These are phyloP conservation scores for Coemansia sp. DNA, from an alignment of 192 early-diverging fungal species.

Conservation along the genomic window DNA sequence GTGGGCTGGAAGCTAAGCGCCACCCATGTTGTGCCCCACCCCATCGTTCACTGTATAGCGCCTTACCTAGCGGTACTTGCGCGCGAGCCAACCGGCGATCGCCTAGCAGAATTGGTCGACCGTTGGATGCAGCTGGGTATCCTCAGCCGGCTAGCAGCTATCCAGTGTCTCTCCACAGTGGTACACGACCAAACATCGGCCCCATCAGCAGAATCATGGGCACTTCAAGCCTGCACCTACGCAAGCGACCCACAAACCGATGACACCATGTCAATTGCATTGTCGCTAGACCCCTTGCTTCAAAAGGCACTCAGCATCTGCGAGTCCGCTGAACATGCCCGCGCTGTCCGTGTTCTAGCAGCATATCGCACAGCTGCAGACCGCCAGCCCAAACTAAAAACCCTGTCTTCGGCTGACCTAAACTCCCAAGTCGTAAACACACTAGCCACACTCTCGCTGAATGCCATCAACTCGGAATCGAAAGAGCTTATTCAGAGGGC, in stretches of 20 bases:
- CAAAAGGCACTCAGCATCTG: neutral
- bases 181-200: neutral
- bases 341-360: neutral
- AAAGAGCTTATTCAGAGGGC: conserved; percentile 1
- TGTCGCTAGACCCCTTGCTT: neutral
- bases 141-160: neutral
- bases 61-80: conserved; percentile 25
- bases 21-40: neutral
- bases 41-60: conserved; percentile 6
- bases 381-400: neutral
- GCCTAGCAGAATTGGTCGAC: neutral
- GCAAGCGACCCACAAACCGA: neutral
- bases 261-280: too few relatives aligned
- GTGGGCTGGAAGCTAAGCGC: conserved; percentile 16
- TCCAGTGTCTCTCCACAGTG: conserved; percentile 11
- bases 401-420: neutral
- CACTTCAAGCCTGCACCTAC: neutral
- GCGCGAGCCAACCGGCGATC: neutral
- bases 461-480: neutral
- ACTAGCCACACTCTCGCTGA: neutral
- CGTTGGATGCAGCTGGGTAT: conserved; percentile 10
- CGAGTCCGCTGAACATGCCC: neutral
- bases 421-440: neutral
- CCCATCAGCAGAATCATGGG: neutral
- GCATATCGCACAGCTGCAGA: neutral